Evolutionary conservation across 2,329 filamentous ascomycete genomes (phyloP).

Genomic region (Aureobasidium mangrovei): DNA sequence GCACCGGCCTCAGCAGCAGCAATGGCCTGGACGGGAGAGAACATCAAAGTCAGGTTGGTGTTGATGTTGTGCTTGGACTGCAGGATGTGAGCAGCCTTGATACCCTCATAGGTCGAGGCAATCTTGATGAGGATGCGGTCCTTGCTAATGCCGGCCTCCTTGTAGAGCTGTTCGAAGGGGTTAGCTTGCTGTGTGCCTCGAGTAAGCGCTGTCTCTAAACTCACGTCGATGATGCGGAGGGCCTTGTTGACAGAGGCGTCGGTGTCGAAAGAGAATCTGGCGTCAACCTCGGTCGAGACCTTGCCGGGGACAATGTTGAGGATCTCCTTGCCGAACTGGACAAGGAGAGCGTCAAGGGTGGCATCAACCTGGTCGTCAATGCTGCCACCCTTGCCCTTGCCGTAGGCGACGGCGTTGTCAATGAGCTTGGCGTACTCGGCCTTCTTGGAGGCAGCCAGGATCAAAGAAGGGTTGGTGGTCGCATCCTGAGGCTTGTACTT

Average conservation of each 20-base stretch:
- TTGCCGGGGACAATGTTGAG: conserved; percentile 94
- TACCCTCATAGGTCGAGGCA: conserved; percentile 98
- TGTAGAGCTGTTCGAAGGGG: conserved; percentile 64
- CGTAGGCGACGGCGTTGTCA: conserved; percentile 73
- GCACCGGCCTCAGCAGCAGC: conserved; percentile 89
- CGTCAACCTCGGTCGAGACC: conserved; percentile 98
- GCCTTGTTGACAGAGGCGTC: conserved; percentile 91
- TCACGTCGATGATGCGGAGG: conserved; percentile 88
- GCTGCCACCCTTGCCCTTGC: conserved; percentile 55
- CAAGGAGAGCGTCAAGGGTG: conserved; percentile 85
- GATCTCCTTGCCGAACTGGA: conserved; percentile 97
- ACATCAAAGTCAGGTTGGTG: conserved; percentile 98
- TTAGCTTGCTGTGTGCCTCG: conserved; percentile 19
- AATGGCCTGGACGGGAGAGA: conserved; percentile 90
- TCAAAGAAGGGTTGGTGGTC: conserved; percentile 98
- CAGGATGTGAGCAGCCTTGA: conserved; percentile 95
- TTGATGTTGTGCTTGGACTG: conserved; percentile 95
- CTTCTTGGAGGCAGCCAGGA: conserved; percentile 98
- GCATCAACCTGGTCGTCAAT: conserved; percentile 78
- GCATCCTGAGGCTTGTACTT: conserved; percentile 99
- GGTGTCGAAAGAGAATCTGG: conserved; percentile 89
- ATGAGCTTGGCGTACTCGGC: conserved; percentile 89
- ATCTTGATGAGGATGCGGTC: conserved; percentile 97
- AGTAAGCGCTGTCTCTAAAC: conserved; percentile 23
- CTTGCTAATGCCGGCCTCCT: conserved; percentile 82